Base-by-base conservation (phyloP, 768 basidiomycete genomes). In the Kwoniella sp. region DNA sequence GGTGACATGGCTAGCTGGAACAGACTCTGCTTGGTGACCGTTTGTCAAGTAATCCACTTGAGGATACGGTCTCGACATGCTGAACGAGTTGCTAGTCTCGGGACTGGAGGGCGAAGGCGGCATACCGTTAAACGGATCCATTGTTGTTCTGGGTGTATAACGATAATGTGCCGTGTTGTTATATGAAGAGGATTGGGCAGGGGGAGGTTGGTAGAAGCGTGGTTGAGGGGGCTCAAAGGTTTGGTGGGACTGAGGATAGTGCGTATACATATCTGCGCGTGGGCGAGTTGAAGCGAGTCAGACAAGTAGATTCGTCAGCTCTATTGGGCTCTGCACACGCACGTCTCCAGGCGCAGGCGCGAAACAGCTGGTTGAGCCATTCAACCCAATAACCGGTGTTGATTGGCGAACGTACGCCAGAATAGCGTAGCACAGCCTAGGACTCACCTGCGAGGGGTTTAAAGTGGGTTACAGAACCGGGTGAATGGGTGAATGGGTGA, bases 201-300 rank as follows among this genome's bases (percentile, higher is more conserved):
- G 50, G 23, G 55, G 55, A 51, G 66, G 61, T 29, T 68, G 62
- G 52, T 64, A 68, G 1, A 61, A 48, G 31, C 63, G 58, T 26
- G 50, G 67, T 51, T 59, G 67, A 61, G 34, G 48, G 4, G 41
- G 41, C 17, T 45, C 41, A 45, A 45, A 45, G 41, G 41, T 45
- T 45, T 45, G 41, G n/a, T n/a, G n/a, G n/a, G n/a, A n/a, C 41
- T 45, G n/a, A 55, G 55, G 45, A 45, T 63, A 55, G 45, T 55
- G 54, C n/a, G 29, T 30, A 61, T 66, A 61, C 65, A 66, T 66
- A 51, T 59, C 63, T 65, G 45, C 34, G 48, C 23, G 50, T 48
- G 23, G 26, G 29, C 31, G 41, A 13, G 51, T 26, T 61, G 47
- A 61, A 50, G 20, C 57, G 30, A n/a, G 38, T 20, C 58, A 41